A percentile compares a stretch with the other conserved stretches of the same genome.
These are phyloP conservation scores for Exophiala alcalophila DNA, from an alignment of 2,329 filamentous ascomycete species.

Conservation along the genomic window DNA sequence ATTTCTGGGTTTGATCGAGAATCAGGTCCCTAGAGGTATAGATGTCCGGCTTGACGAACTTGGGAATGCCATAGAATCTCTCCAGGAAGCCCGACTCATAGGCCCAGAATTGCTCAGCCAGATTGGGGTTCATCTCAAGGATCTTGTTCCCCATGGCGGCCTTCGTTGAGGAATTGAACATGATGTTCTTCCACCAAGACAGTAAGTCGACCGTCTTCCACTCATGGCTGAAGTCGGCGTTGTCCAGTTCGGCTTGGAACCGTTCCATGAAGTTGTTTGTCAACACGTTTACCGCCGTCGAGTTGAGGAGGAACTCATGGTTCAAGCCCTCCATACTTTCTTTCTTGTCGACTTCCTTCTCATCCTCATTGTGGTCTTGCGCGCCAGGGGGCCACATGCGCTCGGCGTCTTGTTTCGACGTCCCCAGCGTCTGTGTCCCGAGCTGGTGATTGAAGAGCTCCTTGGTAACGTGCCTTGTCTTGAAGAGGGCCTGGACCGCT, in stretches of 20 bases:
- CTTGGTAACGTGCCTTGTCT: constrained; percentile 10
- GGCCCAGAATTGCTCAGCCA: constrained; percentile 41
- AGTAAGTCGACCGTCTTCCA: constrained; percentile 13
- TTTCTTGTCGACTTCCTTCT: constrained; percentile 4
- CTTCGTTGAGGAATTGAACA: constrained; percentile 15
- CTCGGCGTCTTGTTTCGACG: constrained; percentile 14
- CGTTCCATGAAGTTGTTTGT: not conserved
- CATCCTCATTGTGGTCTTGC: constrained; percentile 1
- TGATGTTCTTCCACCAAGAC: constrained; percentile 6
- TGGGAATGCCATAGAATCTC: constrained; percentile 28
- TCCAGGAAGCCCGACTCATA: constrained; percentile 29
- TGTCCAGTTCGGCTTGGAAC: not conserved
- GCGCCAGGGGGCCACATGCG: constrained; percentile 2
- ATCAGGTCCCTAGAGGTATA: constrained; percentile 7
- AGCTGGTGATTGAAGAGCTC: constrained; percentile 17
- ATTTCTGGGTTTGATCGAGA: constrained; percentile 5
- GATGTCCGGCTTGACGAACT: constrained; percentile 12
- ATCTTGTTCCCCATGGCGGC: constrained; percentile 44
- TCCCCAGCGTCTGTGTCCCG: constrained; percentile 6
- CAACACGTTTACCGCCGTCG: not conserved
- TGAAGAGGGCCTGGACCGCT: constrained; percentile 20
- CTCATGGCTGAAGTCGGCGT: constrained; percentile 1
- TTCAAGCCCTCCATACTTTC: not conserved
- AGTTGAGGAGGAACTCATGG: not conserved
- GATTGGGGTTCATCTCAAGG: constrained; percentile 42